Conservation (phyloP, 2,329 filamentous ascomycete genomes). For the Aureobasidium sp. region DNA sequence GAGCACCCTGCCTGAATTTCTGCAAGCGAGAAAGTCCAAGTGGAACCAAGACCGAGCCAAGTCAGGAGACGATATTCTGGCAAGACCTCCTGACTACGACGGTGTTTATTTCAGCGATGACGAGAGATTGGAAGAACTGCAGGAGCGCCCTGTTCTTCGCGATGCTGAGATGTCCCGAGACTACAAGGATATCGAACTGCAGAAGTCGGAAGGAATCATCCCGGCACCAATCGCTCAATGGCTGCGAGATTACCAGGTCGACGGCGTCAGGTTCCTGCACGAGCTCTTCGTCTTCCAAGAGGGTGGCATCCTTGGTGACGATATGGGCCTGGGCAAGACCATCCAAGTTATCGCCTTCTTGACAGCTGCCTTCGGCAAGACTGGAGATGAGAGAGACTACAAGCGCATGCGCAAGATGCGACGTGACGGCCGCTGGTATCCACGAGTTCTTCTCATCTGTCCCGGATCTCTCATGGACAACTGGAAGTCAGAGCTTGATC, state of each 20-base stretch:
- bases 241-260: constrained; percentile 82
- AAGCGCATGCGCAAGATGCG: constrained; percentile 86
- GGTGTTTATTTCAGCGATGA: constrained; percentile 70
- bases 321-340: constrained; percentile 97
- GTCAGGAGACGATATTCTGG: constrained; percentile 61
- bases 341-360: constrained; percentile 93
- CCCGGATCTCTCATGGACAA: constrained; percentile 83
- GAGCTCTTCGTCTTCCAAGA: constrained; percentile 83
- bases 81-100: constrained; percentile 67
- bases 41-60: constrained; percentile 57
- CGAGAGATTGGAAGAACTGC: constrained; percentile 51
- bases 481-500: constrained; percentile 76
- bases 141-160: constrained; percentile 63
- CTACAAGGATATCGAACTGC: constrained; percentile 68
- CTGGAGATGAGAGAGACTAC: constrained; percentile 72
- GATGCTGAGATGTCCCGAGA: constrained; percentile 56
- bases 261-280: constrained; percentile 78
- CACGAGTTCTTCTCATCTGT: constrained; percentile 74
- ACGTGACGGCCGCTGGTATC: constrained; percentile 65
- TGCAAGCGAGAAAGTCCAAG: constrained; percentile 56
- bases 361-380: constrained; percentile 88
- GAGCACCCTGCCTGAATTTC: constrained; percentile 60
- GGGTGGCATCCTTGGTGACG: constrained; percentile 85
- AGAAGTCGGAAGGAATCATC: constrained; percentile 69
- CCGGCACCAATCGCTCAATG: constrained; percentile 87